These are phyloP conservation scores for Annulohypoxylon nitens DNA, from an alignment of 495 filamentous ascomycete species.

Conservation along the genomic window DNA sequence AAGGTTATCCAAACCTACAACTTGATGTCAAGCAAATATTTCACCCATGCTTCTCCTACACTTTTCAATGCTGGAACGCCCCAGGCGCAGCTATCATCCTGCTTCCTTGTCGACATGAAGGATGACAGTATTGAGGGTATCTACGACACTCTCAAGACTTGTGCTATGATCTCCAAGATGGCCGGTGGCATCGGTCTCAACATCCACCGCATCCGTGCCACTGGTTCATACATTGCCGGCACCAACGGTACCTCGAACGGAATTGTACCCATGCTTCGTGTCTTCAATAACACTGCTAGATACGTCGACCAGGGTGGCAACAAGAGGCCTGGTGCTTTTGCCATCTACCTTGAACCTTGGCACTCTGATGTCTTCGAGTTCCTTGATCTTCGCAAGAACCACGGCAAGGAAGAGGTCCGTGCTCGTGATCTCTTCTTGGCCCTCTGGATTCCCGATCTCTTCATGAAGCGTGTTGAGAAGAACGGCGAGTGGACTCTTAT, in stretches of 20 bases:
- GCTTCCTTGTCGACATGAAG: constrained; percentile 98
- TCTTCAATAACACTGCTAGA: constrained; percentile 98
- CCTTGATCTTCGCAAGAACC: constrained; percentile 98
- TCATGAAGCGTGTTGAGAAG: constrained; percentile 98
- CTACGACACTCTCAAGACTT: constrained; percentile 98
- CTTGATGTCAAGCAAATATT: constrained; percentile 96
- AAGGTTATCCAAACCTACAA: constrained; percentile 96
- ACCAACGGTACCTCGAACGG: constrained; percentile 98
- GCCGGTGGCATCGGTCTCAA: constrained; percentile 97
- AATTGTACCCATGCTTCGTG: constrained; percentile 96
- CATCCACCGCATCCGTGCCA: constrained; percentile 94
- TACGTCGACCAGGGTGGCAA: constrained; percentile 99
- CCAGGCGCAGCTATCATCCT: constrained; percentile 91
- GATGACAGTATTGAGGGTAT: constrained; percentile 99
- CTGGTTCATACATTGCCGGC: constrained; percentile 95
- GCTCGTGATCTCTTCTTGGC: constrained; percentile 98
- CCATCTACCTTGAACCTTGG: constrained; percentile 99
- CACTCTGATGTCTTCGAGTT: constrained; percentile 98
- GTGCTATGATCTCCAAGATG: constrained; percentile 99
- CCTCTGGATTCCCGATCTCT: constrained; percentile 97
- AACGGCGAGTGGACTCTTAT: constrained; percentile 97
- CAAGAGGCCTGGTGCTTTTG: constrained; percentile 98
- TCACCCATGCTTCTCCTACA: constrained; percentile 97
- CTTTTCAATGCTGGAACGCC: constrained; percentile 98
- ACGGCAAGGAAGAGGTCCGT: constrained; percentile 97